Evolutionary conservation across 2,329 filamentous ascomycete genomes (phyloP), one percentile per base, ranked within the genome.

Genomic region (Phyllosticta citrichinensis): DNA sequence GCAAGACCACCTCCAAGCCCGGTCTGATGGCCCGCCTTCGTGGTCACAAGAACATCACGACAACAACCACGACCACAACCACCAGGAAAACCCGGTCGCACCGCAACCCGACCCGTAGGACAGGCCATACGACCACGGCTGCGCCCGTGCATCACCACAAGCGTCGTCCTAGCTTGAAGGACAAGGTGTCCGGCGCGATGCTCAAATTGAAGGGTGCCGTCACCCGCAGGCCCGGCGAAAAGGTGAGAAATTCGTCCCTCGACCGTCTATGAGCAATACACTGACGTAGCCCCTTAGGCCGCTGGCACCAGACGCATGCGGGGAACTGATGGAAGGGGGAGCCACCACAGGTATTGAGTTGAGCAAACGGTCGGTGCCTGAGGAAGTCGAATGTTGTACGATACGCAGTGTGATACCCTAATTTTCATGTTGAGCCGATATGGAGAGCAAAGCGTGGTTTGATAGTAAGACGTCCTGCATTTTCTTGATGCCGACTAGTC

Each of bases 151-250:
- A 84, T 63, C 85, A 87, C 70, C 87, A 89, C 59, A 82, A 83
- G 71, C 84, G 88, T 68, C 83, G 86, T 68, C 80, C 83, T 2
- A 83, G 80, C 50, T 77, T 92, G 65, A 87, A 87, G 55, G 89
- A 93, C 76, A 93, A 92, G 75, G 81, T 93, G 66, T 86, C 82
- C 56, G 89, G 89, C 19, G 88, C 88, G 0, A 77, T 93, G 72
- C 79, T 89, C 76, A 89, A 83, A 77, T 74, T 93, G 64, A 85
- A 84, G 73, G 89, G 89, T 8, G 83, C 78, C 59, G 70, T 93
- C 62, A 91, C 86, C 1, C 74, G 83, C 55, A 80, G 84, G 51
- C 86, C 88, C 2, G 89, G 86, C 24, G 75, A 87, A 65, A 92
- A 92, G 85, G 84, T 84, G 10, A 51, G 51, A 50, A 52, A 24